These are phyloP conservation scores for Spinacia oleracea DNA, from an alignment of 179 eudicot genomes.

Conservation along the genomic window DNA sequence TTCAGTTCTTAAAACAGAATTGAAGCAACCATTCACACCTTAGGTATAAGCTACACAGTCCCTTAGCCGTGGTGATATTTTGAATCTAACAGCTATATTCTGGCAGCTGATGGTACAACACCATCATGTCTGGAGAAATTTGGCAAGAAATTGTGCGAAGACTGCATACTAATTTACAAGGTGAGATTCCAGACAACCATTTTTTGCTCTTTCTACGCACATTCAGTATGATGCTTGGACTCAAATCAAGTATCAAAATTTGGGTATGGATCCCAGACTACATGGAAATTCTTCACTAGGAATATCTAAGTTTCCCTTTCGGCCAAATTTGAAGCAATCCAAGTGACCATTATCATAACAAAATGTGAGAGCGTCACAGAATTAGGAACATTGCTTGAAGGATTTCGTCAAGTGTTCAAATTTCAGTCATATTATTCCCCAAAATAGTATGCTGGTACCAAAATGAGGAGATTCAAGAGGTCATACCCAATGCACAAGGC, in stretches of 20 bases:
- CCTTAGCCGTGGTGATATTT: neutral
- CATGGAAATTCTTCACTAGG: neutral
- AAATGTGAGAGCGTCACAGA: neutral
- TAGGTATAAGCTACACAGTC: neutral
- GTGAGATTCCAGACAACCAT: neutral
- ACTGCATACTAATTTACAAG: neutral
- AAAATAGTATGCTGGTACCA: too few relatives aligned
- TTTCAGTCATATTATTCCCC: neutral
- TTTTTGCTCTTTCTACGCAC: neutral
- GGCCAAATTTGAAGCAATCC: neutral
- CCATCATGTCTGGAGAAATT: neutral
- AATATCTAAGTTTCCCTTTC: neutral
- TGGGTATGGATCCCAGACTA: neutral
- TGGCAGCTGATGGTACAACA: conserved; percentile 1
- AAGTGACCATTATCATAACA: neutral
- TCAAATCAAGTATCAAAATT: neutral
- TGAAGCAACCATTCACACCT: conserved; percentile 4
- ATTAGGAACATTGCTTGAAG: neutral
- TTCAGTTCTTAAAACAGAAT: conserved; percentile 9
- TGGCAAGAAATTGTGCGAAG: neutral
- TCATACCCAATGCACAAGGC: too few relatives aligned
- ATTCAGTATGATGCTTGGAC: neutral
- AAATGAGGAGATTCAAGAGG: neutral
- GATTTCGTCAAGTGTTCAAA: neutral
- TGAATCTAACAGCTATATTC: neutral